phyloP scores from a whole-genome alignment of 257 asterid genomes.

The Lithospermum erythrorhizon region DNA sequence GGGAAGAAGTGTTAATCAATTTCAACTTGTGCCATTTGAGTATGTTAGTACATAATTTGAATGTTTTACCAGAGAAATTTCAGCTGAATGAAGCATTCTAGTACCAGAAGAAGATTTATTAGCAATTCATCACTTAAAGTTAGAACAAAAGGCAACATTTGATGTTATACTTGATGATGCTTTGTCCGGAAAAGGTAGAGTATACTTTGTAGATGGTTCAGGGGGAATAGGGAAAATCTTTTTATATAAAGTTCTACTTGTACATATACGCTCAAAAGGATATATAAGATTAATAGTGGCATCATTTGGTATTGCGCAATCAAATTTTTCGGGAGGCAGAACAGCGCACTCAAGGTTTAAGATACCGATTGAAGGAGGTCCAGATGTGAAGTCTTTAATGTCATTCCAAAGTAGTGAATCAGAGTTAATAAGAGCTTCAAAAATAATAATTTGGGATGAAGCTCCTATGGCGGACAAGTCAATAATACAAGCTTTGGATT shows the following conservation, averaged over 20 bases:
- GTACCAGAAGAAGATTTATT: background rate
- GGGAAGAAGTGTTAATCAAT: background rate
- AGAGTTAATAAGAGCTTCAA: too few relatives aligned
- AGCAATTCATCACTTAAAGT: background rate
- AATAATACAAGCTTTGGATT: background rate
- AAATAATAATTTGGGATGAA: too few relatives aligned
- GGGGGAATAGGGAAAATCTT: slow-evolving; percentile 2
- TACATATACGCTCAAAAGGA: too few relatives aligned
- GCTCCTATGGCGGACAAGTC: background rate
- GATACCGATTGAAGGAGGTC: too few relatives aligned
- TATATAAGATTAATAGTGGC: background rate
- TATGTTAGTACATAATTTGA: background rate
- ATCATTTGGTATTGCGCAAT: background rate
- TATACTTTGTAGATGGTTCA: slow-evolving; percentile 1
- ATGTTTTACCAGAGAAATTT: background rate
- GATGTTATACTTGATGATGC: background rate
- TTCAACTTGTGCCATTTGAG: background rate
- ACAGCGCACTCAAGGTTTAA: too few relatives aligned
- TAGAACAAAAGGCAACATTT: background rate
- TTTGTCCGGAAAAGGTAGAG: background rate
- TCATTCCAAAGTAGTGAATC: too few relatives aligned
- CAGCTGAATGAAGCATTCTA: background rate
- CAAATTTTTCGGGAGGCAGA: too few relatives aligned
- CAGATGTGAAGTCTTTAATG: too few relatives aligned
- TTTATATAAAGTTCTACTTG: background rate